Evolutionary conservation across 2,329 filamentous ascomycete genomes (phyloP), one percentile per base, ranked within the genome.

Genomic region (Alternaria incomplexa): DNA sequence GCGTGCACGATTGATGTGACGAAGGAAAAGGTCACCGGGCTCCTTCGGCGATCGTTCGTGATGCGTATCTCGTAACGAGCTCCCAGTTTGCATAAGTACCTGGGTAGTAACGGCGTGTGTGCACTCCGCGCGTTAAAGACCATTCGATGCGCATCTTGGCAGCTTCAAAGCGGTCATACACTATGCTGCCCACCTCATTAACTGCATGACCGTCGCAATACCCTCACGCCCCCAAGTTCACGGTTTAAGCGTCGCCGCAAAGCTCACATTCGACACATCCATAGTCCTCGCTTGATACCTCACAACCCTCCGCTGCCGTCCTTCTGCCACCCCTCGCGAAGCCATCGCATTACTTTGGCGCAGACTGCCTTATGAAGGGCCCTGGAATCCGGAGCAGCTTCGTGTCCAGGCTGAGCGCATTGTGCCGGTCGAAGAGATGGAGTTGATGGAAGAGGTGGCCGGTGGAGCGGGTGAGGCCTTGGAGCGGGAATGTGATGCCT

Each of bases 121-220:
- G n/a, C 26, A 32, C 28, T 17, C 20, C 12, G 47, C 5, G 8
- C 9, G 26, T n/a, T 11, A 22, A 9, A 51, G 9, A 13, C 8
- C 28, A 3, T 32, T 23, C 9, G 17, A 32, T 22, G 17, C 5
- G 47, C 26, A 32, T 22, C 17, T 51, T 3, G 12, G 20, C 17
- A 22, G 17, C 17, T 51, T 51, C 28, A n/a, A 51, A 17, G 12
- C 28, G n/a, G 1, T 51, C 9, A 0, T 51, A 1, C 2, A 22
- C 3, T 7, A 51, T 1, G 28, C 28, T 6, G 7, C 13, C 4
- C 4, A 2, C 2, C 26, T 51, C 3, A 11, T 36, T 0, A 7
- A 23, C 12, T 12, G 1, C 13, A 10, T 46, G 22, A 5, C 4
- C 13, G 4, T n/a, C 17, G 12, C 17, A 7, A 45, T 0, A 0